These are phyloP conservation scores for Rhynchosporium graminicola DNA, from an alignment of 2,329 filamentous ascomycete species.

Conservation along the genomic window DNA sequence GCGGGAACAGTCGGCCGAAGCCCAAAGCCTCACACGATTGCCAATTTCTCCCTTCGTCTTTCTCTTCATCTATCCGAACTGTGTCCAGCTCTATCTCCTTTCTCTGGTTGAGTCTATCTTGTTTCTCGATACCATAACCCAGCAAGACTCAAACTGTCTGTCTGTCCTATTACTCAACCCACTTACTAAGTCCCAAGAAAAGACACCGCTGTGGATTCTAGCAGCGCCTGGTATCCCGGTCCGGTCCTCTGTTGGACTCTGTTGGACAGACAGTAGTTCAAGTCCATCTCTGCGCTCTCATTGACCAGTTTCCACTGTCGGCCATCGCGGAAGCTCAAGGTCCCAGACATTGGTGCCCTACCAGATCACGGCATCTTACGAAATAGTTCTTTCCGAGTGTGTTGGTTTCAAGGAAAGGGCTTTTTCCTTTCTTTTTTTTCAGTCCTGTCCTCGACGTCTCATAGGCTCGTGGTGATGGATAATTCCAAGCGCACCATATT, in stretches of 20 bases:
- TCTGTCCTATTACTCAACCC: background rate
- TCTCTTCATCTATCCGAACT: too few species aligned
- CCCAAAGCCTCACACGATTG: too few species aligned
- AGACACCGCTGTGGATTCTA: conserved; percentile 3
- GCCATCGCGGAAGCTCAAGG: conserved; percentile 1
- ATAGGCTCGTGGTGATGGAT: background rate
- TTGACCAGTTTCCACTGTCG: conserved; percentile 4
- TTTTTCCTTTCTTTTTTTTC: background rate
- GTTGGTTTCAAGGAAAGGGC: conserved; percentile 1
- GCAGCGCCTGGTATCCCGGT: conserved; percentile 6
- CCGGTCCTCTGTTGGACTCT: background rate
- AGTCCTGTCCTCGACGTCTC: background rate
- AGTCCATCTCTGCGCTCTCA: background rate
- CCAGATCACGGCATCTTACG: conserved; percentile 2
- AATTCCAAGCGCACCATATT: background rate
- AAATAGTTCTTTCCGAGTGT: background rate
- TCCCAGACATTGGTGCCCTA: background rate
- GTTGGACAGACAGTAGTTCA: background rate
- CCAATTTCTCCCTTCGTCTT: too few species aligned
- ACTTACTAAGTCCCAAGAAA: background rate
- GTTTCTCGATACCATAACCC: background rate
- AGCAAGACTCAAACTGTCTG: background rate
- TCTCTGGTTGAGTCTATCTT: too few species aligned
- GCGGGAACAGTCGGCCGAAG: too few species aligned
- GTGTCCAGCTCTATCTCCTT: too few species aligned